These are phyloP conservation scores for Fusarium ambrosium DNA, from an alignment of 2,329 filamentous ascomycete species.

Conservation along the genomic window DNA sequence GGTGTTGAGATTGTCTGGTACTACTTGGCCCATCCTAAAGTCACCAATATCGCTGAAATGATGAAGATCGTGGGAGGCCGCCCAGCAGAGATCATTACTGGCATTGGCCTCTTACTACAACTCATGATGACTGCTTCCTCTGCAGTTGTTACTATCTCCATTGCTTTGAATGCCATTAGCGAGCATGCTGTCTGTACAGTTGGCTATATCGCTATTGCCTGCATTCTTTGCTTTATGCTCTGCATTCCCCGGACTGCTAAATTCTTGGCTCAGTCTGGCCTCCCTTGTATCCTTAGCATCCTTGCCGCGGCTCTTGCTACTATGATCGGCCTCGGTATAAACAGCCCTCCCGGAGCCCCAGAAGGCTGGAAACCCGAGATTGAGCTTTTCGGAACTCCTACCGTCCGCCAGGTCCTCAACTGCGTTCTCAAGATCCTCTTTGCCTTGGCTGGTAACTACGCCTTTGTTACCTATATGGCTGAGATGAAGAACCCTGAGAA, in stretches of 20 bases:
- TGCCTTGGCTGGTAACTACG: constrained; percentile 42
- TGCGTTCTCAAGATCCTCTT: constrained; percentile 35
- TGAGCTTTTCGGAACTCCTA: constrained; percentile 15
- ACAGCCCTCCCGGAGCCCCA: constrained; percentile 18
- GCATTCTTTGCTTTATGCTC: constrained; percentile 69
- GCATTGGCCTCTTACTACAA: constrained; percentile 19
- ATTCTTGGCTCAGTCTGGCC: constrained; percentile 32
- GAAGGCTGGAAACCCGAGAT: constrained; percentile 33
- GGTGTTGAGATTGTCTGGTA: constrained; percentile 23
- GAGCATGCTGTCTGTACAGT: constrained; percentile 72
- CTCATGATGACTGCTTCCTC: constrained; percentile 53
- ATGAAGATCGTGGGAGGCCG: constrained; percentile 28
- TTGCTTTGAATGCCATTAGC: constrained; percentile 76
- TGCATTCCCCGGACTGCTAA: constrained; percentile 75
- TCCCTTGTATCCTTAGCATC: constrained; percentile 39
- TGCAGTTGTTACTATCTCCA: constrained; percentile 72
- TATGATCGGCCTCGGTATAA: constrained; percentile 41
- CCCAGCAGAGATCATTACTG: constrained; percentile 20
- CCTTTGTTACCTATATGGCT: constrained; percentile 41
- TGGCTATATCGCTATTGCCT: constrained; percentile 71
- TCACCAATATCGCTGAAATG: constrained; percentile 29
- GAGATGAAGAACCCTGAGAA: constrained; percentile 40
- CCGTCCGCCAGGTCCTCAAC: constrained; percentile 30
- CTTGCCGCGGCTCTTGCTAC: constrained; percentile 37
- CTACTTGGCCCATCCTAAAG: constrained; percentile 20